Conservation (phyloP, 2,329 filamentous ascomycete species). For the Fusarium scirpi region DNA sequence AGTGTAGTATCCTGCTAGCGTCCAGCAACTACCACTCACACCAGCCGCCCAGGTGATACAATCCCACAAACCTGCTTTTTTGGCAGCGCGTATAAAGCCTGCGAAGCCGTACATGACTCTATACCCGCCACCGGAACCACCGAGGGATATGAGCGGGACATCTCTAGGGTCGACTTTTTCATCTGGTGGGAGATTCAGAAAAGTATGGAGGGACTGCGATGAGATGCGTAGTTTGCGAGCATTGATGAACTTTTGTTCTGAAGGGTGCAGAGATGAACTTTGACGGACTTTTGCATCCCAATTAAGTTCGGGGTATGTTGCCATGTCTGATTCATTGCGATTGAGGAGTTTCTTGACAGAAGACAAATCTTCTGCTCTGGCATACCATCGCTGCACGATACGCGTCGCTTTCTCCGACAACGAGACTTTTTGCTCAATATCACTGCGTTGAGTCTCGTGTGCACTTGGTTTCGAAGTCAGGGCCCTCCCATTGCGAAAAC, state of each 20-base stretch:
- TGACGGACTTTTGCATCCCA: slow-evolving; percentile 39
- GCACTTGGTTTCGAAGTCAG: neutral
- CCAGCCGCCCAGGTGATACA: slow-evolving; percentile 42
- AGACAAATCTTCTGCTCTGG: slow-evolving; percentile 29
- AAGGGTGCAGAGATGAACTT: slow-evolving; percentile 16
- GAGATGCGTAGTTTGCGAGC: slow-evolving; percentile 31
- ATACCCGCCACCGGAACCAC: slow-evolving; percentile 41
- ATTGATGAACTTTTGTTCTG: slow-evolving; percentile 31
- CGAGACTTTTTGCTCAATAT: accelerated
- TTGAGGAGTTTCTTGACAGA: slow-evolving; percentile 23
- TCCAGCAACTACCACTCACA: slow-evolving; percentile 46
- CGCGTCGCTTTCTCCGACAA: neutral
- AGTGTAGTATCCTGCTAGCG: slow-evolving; percentile 41
- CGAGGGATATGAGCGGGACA: slow-evolving; percentile 39
- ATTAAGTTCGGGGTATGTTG: slow-evolving; percentile 33
- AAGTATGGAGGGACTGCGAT: slow-evolving; percentile 16
- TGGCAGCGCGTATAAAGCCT: slow-evolving; percentile 31
- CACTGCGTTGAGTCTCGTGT: accelerated
- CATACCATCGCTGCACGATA: slow-evolving; percentile 32
- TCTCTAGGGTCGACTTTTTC: slow-evolving; percentile 34
- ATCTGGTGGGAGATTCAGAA: slow-evolving; percentile 8
- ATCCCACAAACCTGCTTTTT: slow-evolving; percentile 36
- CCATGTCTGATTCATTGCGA: slow-evolving; percentile 26
- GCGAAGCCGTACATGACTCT: slow-evolving; percentile 44
- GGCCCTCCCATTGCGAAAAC: neutral